Evolutionary conservation across 495 filamentous ascomycete species (phyloP), one percentile per base, ranked within the genome.

Genomic region (Bryoglossum gracile): DNA sequence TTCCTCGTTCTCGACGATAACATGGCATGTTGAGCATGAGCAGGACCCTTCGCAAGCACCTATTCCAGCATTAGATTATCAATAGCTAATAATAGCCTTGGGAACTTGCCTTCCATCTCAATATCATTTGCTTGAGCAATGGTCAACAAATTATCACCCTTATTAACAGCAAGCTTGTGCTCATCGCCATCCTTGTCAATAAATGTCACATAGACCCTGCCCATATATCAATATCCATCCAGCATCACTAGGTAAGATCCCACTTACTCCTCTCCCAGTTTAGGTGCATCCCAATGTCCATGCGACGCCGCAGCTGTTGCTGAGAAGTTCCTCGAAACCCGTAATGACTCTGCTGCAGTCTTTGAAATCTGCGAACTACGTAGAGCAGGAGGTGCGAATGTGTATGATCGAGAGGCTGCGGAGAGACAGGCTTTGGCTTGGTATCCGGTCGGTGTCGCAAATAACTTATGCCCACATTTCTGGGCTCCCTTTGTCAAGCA

Each of bases 11-110:
- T 83, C 73, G 34, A 98, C 87, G 43, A 98, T 95, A 40, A 97
- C 84, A 69, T 98, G 92, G 70, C 92, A 98, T 1, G 92, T 98
- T 51, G 88, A 94, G 65, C 92, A 98, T 53, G 94, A 92, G 57
- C 92, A 96, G 4, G 87, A 94, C 14, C 92, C 92, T 26, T 91
- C 92, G 59, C 92, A 98, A 8, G 92, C 92, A 39, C 90, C 82
- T 84, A 61, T 46, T 39, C 9, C 14, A 38, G n/a, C 13, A 16
- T 57, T 30, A 51, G 42, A 8, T 21, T 37, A 10, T 24, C 9
- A 16, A 16, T 22, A 13, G 2, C 5, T 23, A 19, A 2, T 10
- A n/a, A 26, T n/a, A 23, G 18, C 2, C 5, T 41, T 9, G 25
- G 14, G 6, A 48, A 46, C 57, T 50, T 65, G 81, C 80, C 92